These are phyloP conservation scores for Pyronema domesticum DNA, from an alignment of 495 filamentous ascomycete species.

Conservation along the genomic window DNA sequence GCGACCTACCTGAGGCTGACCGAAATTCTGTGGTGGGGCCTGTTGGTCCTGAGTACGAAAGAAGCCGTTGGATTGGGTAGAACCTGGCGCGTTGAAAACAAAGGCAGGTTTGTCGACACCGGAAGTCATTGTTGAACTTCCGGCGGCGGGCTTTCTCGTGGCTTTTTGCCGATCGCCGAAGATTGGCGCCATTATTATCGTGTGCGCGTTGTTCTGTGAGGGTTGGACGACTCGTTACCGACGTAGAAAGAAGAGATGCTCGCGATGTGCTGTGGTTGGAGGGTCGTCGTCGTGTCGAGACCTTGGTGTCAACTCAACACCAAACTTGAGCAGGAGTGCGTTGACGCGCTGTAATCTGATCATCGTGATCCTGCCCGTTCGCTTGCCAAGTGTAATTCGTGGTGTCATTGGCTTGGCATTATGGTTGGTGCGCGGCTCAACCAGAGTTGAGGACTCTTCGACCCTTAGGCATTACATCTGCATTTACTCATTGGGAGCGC, in stretches of 20 bases:
- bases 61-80: conserved; percentile 12
- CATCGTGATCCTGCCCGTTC: neutral
- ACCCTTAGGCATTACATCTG: too few relatives aligned
- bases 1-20: conserved; percentile 19
- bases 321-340: neutral
- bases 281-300: neutral
- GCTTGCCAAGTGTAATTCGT: too few relatives aligned
- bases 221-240: conserved; percentile 9
- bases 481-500: too few relatives aligned
- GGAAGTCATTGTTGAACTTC: neutral
- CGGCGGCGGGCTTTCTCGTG: conserved; percentile 2
- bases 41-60: conserved; percentile 8
- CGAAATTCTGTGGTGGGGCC: conserved; percentile 10
- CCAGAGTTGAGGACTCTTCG: too few relatives aligned
- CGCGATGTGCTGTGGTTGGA: neutral
- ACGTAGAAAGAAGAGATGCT: conserved; percentile 9
- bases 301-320: neutral
- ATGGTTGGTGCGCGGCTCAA: too few relatives aligned
- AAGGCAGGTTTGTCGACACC: conserved; percentile 12
- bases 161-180: conserved; percentile 7
- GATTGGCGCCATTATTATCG: conserved; percentile 19
- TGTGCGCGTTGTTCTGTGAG: neutral
- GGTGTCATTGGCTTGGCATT: too few relatives aligned
- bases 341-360: conserved; percentile 13
- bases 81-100: conserved; percentile 16